Conservation (phyloP, 1,284 basidiomycete genomes). For the Anthracocystis panici-leucophaei region DNA sequence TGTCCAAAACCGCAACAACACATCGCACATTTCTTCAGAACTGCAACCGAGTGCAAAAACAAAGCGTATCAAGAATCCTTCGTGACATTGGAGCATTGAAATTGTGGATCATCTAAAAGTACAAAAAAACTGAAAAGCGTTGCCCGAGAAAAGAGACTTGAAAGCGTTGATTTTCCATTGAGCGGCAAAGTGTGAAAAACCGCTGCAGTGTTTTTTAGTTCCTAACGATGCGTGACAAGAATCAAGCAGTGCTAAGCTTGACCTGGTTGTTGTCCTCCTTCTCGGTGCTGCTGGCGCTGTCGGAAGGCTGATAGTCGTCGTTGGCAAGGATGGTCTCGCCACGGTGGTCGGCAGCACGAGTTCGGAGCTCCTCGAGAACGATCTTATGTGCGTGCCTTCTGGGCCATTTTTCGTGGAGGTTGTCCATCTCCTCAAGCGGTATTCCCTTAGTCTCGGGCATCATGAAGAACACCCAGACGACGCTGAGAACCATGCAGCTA, state of each 20-base stretch:
- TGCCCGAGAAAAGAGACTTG: background rate
- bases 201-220: no score
- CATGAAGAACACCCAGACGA: constrained; percentile 73
- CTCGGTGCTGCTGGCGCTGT: constrained; percentile 12
- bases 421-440: constrained; percentile 78
- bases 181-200: no score
- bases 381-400: constrained; percentile 22
- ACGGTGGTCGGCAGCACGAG: constrained; percentile 15
- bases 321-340: constrained; percentile 20
- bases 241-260: constrained; percentile 31
- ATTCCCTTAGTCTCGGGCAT: constrained; percentile 83
- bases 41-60: no score
- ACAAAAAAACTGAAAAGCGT: constrained; percentile 4
- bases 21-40: no score
- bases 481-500: constrained; percentile 76
- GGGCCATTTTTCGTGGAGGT: constrained; percentile 33
- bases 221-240: no score
- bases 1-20: no score
- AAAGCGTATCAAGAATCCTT: no score
- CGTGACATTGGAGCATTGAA: background rate
- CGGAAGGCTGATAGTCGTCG: constrained; percentile 3
- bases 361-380: constrained; percentile 36
- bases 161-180: no score
- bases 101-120: constrained; percentile 8
- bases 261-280: constrained; percentile 31